A percentile compares a stretch with the other conserved stretches of the same genome.
Conservation (phyloP, 2,329 filamentous ascomycete species). For the Cladosporium halotolerans region DNA sequence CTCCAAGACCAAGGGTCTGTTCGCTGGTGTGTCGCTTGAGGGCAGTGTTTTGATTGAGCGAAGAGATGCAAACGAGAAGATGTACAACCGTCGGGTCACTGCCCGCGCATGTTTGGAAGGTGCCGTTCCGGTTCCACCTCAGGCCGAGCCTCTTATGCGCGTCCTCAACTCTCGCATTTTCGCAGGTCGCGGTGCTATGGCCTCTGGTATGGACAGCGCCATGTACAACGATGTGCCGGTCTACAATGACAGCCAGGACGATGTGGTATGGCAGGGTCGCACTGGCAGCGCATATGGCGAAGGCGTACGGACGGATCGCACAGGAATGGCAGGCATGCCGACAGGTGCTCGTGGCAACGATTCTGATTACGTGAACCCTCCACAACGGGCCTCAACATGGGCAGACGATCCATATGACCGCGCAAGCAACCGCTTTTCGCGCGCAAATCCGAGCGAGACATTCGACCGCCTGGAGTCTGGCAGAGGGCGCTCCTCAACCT, state of each 20-base stretch:
- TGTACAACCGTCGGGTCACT: constrained; percentile 78
- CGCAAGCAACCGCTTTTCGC: constrained; percentile 41
- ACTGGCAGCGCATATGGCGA: constrained; percentile 66
- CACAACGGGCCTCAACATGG: constrained; percentile 64
- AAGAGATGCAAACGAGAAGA: constrained; percentile 92
- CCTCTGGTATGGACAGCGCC: constrained; percentile 45
- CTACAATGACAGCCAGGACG: constrained; percentile 77
- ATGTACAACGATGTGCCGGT: constrained; percentile 95
- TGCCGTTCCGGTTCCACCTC: constrained; percentile 67
- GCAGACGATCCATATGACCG: constrained; percentile 69
- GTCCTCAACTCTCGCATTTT: constrained; percentile 83
- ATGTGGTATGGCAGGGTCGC: constrained; percentile 75
- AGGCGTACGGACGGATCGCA: constrained; percentile 49
- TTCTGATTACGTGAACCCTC: constrained; percentile 45
- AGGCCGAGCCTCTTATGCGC: constrained; percentile 75
- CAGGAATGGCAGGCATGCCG: constrained; percentile 23
- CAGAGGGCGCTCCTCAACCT: constrained; percentile 32
- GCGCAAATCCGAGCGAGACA: constrained; percentile 45
- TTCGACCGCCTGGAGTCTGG: constrained; percentile 40
- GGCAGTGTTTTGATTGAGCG: constrained; percentile 90
- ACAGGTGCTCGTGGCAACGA: constrained; percentile 21
- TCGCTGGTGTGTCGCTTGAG: constrained; percentile 90
- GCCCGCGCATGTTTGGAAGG: constrained; percentile 78
- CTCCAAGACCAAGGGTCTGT: constrained; percentile 94
- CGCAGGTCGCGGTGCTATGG: constrained; percentile 53